Conservation (phyloP, 2,329 filamentous ascomycete genomes). For the Penicillium carneum region DNA sequence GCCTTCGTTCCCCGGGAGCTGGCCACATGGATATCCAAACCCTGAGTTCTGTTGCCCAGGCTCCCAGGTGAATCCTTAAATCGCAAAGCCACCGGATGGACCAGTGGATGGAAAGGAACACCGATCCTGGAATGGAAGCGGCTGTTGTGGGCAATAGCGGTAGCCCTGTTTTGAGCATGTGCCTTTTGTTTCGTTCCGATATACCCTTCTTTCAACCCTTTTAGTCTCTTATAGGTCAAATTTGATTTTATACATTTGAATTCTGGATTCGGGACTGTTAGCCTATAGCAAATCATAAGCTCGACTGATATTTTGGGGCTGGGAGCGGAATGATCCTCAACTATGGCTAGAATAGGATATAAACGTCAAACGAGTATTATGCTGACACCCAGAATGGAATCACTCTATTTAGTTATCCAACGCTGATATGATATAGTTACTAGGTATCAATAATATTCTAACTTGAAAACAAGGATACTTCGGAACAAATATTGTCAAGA, state of each 20-base stretch:
- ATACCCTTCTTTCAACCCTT: not conserved
- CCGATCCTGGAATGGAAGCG: not conserved
- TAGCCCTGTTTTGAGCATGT: not conserved
- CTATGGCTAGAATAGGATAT: not conserved
- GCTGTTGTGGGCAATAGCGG: not conserved
- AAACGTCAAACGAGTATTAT: not conserved
- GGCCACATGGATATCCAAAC: not conserved
- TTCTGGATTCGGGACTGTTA: not conserved
- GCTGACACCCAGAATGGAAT: not conserved
- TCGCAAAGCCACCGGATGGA: not conserved
- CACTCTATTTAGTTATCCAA: not conserved
- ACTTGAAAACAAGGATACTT: not conserved
- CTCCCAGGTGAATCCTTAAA: not conserved
- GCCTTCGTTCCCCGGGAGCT: not conserved
- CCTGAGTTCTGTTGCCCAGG: not conserved
- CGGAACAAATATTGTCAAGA: slow-evolving; percentile 24
- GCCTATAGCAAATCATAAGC: not conserved
- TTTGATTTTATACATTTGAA: not conserved
- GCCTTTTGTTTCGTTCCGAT: slow-evolving; percentile 1
- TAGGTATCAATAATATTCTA: not conserved
- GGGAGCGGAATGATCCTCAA: too few relatives aligned
- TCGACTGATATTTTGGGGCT: not conserved
- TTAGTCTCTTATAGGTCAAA: not conserved
- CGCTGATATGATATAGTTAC: not conserved
- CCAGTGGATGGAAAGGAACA: not conserved